phyloP scores from a whole-genome alignment of 352 stramenopile genomes.

The Pythium scleroteichum region DNA sequence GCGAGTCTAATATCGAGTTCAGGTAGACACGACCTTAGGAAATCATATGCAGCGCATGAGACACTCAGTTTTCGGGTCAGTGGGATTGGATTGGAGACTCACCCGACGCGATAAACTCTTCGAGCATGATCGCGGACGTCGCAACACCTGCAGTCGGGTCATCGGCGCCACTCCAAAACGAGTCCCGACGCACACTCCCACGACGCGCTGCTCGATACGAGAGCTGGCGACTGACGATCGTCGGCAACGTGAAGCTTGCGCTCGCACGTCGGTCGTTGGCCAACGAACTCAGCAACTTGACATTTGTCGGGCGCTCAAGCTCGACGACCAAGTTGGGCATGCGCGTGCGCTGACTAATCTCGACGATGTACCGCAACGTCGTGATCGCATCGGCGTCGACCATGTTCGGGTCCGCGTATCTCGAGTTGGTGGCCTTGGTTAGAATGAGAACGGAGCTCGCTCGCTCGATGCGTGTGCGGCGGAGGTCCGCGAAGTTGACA shows the following conservation, averaged over 20 bases:
- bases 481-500: constrained; percentile 72
- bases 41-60: too few species aligned
- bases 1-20: constrained; percentile 67
- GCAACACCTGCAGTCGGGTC: constrained; percentile 31
- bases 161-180: constrained; percentile 39
- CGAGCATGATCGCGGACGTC: constrained; percentile 51
- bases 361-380: constrained; percentile 77
- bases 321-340: constrained; percentile 80
- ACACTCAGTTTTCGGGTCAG: too few species aligned
- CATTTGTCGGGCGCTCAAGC: constrained; percentile 70
- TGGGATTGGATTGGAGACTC: too few species aligned
- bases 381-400: constrained; percentile 82
- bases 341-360: constrained; percentile 63
- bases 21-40: constrained; percentile 63
- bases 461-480: constrained; percentile 60
- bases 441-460: constrained; percentile 68
- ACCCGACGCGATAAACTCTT: constrained; percentile 75
- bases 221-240: constrained; percentile 38
- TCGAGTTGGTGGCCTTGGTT: constrained; percentile 43
- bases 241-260: constrained; percentile 41
- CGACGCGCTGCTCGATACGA: constrained; percentile 48
- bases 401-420: constrained; percentile 80
- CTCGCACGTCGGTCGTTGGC: constrained; percentile 50
- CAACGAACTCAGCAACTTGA: constrained; percentile 75
- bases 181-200: constrained; percentile 45